Conservation (phyloP, 345 rosid genomes). For the Pistacia vera region DNA sequence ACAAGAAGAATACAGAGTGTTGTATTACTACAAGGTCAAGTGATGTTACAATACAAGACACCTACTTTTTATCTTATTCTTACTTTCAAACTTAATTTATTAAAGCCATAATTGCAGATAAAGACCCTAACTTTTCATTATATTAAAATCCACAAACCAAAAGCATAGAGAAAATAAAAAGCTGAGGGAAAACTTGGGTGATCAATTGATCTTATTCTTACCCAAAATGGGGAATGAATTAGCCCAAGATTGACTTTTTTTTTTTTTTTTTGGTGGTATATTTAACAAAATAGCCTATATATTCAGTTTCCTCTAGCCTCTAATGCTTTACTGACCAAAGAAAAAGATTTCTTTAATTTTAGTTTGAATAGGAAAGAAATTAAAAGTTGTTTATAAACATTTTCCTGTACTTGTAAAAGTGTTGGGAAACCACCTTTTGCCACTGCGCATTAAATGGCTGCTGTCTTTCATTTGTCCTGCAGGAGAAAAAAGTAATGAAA, state of each 20-base stretch:
- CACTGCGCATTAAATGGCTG: slow-evolving; percentile 21
- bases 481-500: slow-evolving; percentile 8
- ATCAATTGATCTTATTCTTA: not conserved
- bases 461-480: slow-evolving; percentile 13
- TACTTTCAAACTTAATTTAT: not conserved
- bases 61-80: not conserved
- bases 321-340: not conserved
- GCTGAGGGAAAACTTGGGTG: not conserved
- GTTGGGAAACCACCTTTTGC: slow-evolving; percentile 15
- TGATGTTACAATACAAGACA: slow-evolving; percentile 28
- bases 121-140: not conserved
- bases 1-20: not conserved
- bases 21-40: not conserved
- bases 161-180: not conserved
- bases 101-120: not conserved
- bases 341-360: not conserved
- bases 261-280: too few species aligned
- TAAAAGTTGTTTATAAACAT: too few species aligned
- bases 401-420: not conserved
- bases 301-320: not conserved
- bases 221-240: not conserved
- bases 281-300: too few species aligned
- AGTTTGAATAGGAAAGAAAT: not conserved
- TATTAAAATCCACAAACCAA: not conserved
- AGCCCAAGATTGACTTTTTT: too few species aligned